phyloP scores from a whole-genome alignment of 805 yeast species.

The Saccharomycopsis lassenensis region DNA sequence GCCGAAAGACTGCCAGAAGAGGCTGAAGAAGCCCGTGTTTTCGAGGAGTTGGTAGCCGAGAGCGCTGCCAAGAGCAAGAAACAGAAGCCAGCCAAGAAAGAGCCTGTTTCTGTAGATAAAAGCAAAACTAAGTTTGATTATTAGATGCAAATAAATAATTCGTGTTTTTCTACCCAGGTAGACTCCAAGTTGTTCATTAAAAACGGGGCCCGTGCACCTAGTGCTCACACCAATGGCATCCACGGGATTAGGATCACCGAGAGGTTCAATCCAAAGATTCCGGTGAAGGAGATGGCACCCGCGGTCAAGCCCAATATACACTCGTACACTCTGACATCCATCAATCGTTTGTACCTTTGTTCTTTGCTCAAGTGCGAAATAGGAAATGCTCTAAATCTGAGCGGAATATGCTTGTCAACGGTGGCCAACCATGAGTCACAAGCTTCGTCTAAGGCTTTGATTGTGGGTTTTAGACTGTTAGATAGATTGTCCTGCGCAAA shows the following conservation, averaged over 20 bases:
- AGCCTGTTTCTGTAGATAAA: not conserved
- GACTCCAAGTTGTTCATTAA: no score
- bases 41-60: constrained; percentile 87
- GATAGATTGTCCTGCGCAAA: constrained; percentile 4
- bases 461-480: constrained; percentile 1
- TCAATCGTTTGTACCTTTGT: no score
- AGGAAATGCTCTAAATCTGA: constrained; percentile 11
- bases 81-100: constrained; percentile 24
- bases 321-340: no score
- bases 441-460: constrained; percentile 3
- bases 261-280: no score
- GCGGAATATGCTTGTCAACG: constrained; percentile 10
- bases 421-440: constrained; percentile 2
- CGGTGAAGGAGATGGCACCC: no score
- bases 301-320: no score
- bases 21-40: constrained; percentile 82
- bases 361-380: constrained; percentile 8
- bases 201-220: no score
- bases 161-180: no score
- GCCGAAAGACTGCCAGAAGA: constrained; percentile 76
- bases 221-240: no score
- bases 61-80: constrained; percentile 54
- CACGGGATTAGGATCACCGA: no score
- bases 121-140: no score
- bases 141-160: no score